Evolutionary conservation across 768 basidiomycete species (phyloP), one percentile per base, ranked within the genome.

Genomic region (Lentinula raphanica): DNA sequence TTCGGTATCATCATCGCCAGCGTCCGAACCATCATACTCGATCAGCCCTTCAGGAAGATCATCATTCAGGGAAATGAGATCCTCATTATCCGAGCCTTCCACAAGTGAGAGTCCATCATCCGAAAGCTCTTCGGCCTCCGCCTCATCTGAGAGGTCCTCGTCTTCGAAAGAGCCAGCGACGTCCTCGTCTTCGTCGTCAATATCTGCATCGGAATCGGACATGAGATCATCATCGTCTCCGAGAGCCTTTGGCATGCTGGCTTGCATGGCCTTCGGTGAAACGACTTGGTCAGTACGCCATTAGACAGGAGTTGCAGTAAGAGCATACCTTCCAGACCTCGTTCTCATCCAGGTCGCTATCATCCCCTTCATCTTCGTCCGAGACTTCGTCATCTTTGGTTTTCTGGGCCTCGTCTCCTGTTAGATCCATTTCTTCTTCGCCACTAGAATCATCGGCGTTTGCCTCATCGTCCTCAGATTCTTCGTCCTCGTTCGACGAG

Each of bases 291-390:
- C 59, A 50, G 11, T 23, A 53, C 11, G 9, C 12, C 38, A 25
- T 19, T 11, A 48, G 21, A 27, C 31, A 28, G n/a, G n/a, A 28
- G 29, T 8, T 17, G 21, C n/a, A n/a, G n/a, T n/a, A n/a, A 29
- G 21, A 23, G 62, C 74, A 59, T 62, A 94, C 94, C 86, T 90
- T 93, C 94, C 94, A 98, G 17, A 96, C 82, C 64, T 90, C 90
- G 17, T 74, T 85, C 65, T 91, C 89, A 12, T 82, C 82, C 1
- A 68, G 62, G 45, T 80, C 82, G 55, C 77, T 83, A 40, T 71
- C 72, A 19, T 68, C 73, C 6, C 72, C 77, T 0, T 74, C 78
- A 29, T 74, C 79, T 8, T 63, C 71, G 31, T 62, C 71, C 1
- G 67, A 72, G 7, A 64, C 68, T n/a, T 63, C 70, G 17, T 67